A percentile compares a stretch with the other conserved stretches of the same genome.
Conservation (phyloP, 768 basidiomycete species). For the Nevesoporus exiguus region DNA sequence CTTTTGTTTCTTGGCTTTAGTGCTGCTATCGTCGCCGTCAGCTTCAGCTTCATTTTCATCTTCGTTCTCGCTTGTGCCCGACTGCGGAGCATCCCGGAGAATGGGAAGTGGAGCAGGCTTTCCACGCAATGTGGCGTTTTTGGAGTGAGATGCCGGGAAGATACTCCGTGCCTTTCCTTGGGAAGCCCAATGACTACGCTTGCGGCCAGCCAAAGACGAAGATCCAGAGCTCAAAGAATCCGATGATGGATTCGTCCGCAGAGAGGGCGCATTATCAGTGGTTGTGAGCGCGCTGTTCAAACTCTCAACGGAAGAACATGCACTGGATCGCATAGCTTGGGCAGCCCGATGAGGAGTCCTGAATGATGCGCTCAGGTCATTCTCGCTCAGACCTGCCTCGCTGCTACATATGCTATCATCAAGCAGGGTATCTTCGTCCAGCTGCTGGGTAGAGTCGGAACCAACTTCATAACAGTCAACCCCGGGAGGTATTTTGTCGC, state of each 20-base stretch:
- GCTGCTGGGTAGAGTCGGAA: constrained; percentile 5
- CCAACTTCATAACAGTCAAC: constrained; percentile 29
- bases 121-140: constrained; percentile 29
- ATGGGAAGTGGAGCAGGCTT: constrained; percentile 5
- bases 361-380: constrained; percentile 64
- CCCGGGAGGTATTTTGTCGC: constrained; percentile 35
- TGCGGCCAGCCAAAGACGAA: constrained; percentile 39
- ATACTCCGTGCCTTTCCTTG: constrained; percentile 3
- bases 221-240: constrained; percentile 41
- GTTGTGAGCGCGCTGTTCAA: constrained; percentile 37
- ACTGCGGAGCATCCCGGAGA: constrained; percentile 14
- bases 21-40: constrained; percentile 3
- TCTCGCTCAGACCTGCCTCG: constrained; percentile 35
- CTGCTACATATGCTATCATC: constrained; percentile 28
- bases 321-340: constrained; percentile 18
- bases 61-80: constrained; percentile 23
- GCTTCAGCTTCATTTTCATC: constrained; percentile 18
- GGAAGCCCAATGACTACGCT: constrained; percentile 31
- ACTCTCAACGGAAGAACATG: constrained; percentile 26
- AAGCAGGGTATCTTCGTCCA: constrained; percentile 19
- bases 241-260: constrained; percentile 39
- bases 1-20: constrained; percentile 24
- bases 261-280: constrained; percentile 35
- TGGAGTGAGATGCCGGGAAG: constrained; percentile 8
- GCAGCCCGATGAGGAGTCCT: constrained; percentile 51